phyloP scores from a whole-genome alignment of 208 protist species.

The Crithidia fasciculata region DNA sequence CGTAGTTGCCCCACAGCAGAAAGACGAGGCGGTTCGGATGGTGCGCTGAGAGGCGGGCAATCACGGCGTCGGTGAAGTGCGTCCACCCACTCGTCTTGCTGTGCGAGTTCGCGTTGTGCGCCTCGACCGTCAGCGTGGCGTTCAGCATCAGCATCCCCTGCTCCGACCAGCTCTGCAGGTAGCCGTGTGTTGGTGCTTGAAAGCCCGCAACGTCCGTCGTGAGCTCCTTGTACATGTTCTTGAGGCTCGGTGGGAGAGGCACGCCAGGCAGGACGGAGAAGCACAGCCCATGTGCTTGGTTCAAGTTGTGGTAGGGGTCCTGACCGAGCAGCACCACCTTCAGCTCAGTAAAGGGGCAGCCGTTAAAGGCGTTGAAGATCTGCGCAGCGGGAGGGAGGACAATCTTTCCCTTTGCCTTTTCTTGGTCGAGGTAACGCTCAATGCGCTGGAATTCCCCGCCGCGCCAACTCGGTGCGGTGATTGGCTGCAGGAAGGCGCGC shows the following conservation, averaged over 20 bases:
- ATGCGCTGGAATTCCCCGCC: constrained; percentile 59
- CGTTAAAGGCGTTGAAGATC: constrained; percentile 94
- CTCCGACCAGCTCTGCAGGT: constrained; percentile 94
- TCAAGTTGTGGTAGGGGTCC: constrained; percentile 95
- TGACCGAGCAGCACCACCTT: constrained; percentile 97
- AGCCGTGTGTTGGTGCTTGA: constrained; percentile 89
- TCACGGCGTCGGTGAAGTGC: constrained; percentile 95
- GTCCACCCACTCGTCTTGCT: constrained; percentile 92
- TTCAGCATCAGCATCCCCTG: constrained; percentile 98
- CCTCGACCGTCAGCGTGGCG: constrained; percentile 95
- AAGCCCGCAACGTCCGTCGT: constrained; percentile 85
- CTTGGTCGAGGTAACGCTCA: constrained; percentile 72
- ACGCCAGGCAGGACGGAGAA: constrained; percentile 96
- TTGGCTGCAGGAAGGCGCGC: constrained; percentile 60
- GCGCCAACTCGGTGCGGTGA: constrained; percentile 45
- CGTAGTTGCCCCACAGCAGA: constrained; percentile 95
- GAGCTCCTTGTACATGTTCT: constrained; percentile 98
- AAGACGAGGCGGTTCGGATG: constrained; percentile 89
- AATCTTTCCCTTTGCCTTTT: constrained; percentile 38
- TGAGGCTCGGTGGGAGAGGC: constrained; percentile 77
- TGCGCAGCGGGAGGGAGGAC: constrained; percentile 82
- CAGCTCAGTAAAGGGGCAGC: constrained; percentile 84
- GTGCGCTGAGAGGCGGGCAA: constrained; percentile 75
- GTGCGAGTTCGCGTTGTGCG: constrained; percentile 94
- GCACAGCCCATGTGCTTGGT: constrained; percentile 96